Evolutionary conservation across 768 basidiomycete genomes (phyloP).

Genomic region (Termitomyces sp.): DNA sequence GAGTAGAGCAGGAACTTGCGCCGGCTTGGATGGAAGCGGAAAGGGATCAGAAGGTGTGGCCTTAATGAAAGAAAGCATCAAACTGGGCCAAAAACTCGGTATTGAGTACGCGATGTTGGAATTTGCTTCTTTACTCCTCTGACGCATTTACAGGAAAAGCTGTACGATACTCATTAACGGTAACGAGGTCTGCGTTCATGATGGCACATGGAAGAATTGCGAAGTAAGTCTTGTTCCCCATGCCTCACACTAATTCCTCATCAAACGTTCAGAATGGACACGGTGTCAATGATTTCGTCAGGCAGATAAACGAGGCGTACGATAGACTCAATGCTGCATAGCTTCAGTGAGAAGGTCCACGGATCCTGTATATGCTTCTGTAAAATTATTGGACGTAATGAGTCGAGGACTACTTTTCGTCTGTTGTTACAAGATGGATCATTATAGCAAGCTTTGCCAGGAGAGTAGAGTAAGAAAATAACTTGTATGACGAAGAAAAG

Average conservation of each 20-base stretch:
- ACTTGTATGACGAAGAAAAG: not conserved
- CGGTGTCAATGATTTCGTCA: slow-evolving; percentile 65
- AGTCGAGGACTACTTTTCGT: not conserved
- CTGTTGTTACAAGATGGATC: slow-evolving; percentile 4
- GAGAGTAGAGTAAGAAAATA: not conserved
- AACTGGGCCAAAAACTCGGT: slow-evolving; percentile 35
- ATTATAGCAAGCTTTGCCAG: slow-evolving; percentile 5
- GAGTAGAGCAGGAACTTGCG: slow-evolving; percentile 53
- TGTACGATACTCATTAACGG: slow-evolving; percentile 82
- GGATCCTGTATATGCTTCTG: not conserved
- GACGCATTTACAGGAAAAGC: slow-evolving; percentile 55
- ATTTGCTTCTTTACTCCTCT: not conserved
- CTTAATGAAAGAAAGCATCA: slow-evolving; percentile 62
- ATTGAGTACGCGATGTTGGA: slow-evolving; percentile 45
- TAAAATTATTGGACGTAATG: not conserved
- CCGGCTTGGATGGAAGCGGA: slow-evolving; percentile 61
- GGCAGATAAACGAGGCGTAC: slow-evolving; percentile 74
- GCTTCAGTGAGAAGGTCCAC: not conserved
- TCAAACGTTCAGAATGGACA: slow-evolving; percentile 62
- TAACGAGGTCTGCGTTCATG: slow-evolving; percentile 67
- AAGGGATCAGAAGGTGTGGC: slow-evolving; percentile 57
- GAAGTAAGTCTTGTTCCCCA: slow-evolving; percentile 43
- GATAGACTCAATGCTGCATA: slow-evolving; percentile 47
- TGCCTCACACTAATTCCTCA: not conserved
- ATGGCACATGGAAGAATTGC: slow-evolving; percentile 76